A percentile compares a stretch with the other conserved stretches of the same genome.
phyloP scores from a whole-genome alignment of 1,139 yeast species.

The Suhomyces guaymorum region DNA sequence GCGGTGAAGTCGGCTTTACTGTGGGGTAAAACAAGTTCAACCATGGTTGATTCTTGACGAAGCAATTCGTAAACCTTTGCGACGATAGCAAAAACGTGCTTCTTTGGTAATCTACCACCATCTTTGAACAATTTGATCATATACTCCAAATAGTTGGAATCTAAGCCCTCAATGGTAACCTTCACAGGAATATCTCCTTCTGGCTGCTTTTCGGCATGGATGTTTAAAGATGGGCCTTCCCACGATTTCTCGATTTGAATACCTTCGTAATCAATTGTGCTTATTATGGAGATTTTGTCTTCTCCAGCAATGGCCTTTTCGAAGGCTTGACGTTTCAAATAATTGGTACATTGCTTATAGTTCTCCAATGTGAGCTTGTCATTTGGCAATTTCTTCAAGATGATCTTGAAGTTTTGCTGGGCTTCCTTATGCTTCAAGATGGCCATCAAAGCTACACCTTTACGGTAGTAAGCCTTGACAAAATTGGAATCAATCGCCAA shows the following conservation, averaged over 20 bases:
- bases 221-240: constrained; percentile 61
- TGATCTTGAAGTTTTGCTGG: constrained; percentile 63
- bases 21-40: constrained; percentile 60
- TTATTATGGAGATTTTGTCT: constrained; percentile 37
- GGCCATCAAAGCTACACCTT: constrained; percentile 82
- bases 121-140: constrained; percentile 70
- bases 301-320: constrained; percentile 84
- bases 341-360: constrained; percentile 62
- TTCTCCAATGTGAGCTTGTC: constrained; percentile 71
- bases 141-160: constrained; percentile 54
- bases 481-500: constrained; percentile 66
- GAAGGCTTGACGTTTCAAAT: constrained; percentile 75
- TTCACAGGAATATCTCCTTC: constrained; percentile 16
- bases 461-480: constrained; percentile 76
- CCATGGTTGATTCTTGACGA: constrained; percentile 68
- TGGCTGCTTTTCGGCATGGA: constrained; percentile 26
- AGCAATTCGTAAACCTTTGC: constrained; percentile 70
- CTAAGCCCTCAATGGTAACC: constrained; percentile 37
- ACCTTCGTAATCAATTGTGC: constrained; percentile 50
- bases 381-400: constrained; percentile 62
- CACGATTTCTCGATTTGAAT: constrained; percentile 59
- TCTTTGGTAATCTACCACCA: constrained; percentile 75
- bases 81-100: constrained; percentile 81
- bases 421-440: constrained; percentile 77
- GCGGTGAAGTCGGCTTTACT: constrained; percentile 24